A percentile compares a stretch with the other conserved stretches of the same genome.
phyloP scores from a whole-genome alignment of 352 stramenopile genomes.

The Sclerospora graminicola region DNA sequence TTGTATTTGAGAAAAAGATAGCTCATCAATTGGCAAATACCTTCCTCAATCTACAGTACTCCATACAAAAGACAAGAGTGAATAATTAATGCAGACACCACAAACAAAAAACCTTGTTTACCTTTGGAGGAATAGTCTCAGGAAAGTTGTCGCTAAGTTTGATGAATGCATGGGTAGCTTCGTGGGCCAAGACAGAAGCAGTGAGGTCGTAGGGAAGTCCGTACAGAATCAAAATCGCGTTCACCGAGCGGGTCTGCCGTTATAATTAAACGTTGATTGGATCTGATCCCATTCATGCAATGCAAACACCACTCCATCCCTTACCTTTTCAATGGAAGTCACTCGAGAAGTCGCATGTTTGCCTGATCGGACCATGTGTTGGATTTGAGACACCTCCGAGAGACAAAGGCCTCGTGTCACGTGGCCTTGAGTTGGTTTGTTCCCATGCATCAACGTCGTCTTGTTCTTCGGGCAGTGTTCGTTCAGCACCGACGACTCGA shows the following conservation, averaged over 20 bases:
- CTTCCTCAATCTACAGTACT: slow-evolving; percentile 43
- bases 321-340: slow-evolving; percentile 41
- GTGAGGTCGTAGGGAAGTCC: slow-evolving; percentile 68
- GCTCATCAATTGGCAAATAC: slow-evolving; percentile 68
- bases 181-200: slow-evolving; percentile 56
- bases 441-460: slow-evolving; percentile 17
- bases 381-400: slow-evolving; percentile 44
- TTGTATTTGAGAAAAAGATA: slow-evolving; percentile 71
- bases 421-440: slow-evolving; percentile 22
- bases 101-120: slow-evolving; percentile 1
- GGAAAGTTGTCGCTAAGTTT: slow-evolving; percentile 63
- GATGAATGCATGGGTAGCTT: slow-evolving; percentile 68
- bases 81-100: slow-evolving; percentile 1
- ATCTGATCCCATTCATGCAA: not conserved
- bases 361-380: slow-evolving; percentile 35
- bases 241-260: slow-evolving; percentile 47
- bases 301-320: not conserved
- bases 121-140: slow-evolving; percentile 31
- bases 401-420: slow-evolving; percentile 45
- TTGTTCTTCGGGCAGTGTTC: slow-evolving; percentile 31
- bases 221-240: slow-evolving; percentile 60
- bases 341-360: slow-evolving; percentile 29
- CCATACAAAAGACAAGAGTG: too few relatives aligned
- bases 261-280: not conserved
- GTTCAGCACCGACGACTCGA: slow-evolving; percentile 46